Percentiles rank a stretch among this genome's conserved stretches.
Conservation (phyloP, 495 filamentous ascomycete genomes). For the Aspergillus kassunensis region DNA sequence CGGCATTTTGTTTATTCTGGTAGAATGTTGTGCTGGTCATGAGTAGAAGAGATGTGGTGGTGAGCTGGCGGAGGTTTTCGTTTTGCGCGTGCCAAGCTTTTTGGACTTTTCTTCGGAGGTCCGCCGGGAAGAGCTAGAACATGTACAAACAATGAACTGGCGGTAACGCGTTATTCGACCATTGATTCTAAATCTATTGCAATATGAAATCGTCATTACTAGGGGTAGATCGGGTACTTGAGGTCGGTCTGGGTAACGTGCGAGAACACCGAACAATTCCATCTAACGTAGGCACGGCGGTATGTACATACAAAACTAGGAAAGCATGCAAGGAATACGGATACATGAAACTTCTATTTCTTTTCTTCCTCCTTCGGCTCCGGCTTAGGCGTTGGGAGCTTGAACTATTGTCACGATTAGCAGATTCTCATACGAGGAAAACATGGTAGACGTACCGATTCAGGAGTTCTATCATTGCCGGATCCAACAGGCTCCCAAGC, state of each 20-base stretch:
- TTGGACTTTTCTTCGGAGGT: too few relatives aligned
- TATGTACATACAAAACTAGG: slow-evolving; percentile 44
- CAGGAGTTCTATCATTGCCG: slow-evolving; percentile 75
- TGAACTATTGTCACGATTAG: slow-evolving; percentile 54
- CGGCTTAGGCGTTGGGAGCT: slow-evolving; percentile 90
- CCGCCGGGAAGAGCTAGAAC: too few relatives aligned
- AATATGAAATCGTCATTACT: too few relatives aligned
- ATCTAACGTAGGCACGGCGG: slow-evolving; percentile 32
- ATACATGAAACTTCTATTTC: slow-evolving; percentile 64
- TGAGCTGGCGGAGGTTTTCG: background rate
- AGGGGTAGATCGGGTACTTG: too few relatives aligned
- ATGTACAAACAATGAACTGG: too few relatives aligned
- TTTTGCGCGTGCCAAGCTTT: slow-evolving; percentile 10
- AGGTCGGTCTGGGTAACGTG: too few relatives aligned
- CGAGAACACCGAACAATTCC: slow-evolving; percentile 19
- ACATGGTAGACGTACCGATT: slow-evolving; percentile 48
- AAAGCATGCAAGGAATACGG: slow-evolving; percentile 32
- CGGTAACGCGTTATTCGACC: too few relatives aligned
- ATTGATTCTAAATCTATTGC: too few relatives aligned
- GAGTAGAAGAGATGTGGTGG: background rate
- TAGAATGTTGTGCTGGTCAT: background rate
- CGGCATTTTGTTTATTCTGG: slow-evolving; percentile 35
- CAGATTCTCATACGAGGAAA: background rate
- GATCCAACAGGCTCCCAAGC: slow-evolving; percentile 84
- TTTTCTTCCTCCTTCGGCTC: slow-evolving; percentile 90